Conservation (phyloP, 495 filamentous ascomycete species). For the Xylaria acuta region DNA sequence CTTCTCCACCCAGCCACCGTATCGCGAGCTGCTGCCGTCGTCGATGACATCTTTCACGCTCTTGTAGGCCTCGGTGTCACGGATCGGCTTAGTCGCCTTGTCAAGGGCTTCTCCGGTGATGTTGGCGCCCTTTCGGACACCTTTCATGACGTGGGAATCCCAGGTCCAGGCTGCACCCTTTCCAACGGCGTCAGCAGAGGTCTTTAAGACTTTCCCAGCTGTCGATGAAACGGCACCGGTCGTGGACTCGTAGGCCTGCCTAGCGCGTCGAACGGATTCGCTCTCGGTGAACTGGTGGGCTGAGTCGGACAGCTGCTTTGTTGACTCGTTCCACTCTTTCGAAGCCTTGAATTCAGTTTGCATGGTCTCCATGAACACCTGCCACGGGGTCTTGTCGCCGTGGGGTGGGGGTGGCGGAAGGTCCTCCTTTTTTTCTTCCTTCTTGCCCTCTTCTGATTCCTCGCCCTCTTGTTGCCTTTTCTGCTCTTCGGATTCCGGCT, state of each 20-base stretch:
- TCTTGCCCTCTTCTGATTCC: constrained; percentile 51
- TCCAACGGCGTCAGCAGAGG: constrained; percentile 83
- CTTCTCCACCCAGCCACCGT: constrained; percentile 95
- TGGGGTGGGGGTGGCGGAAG: constrained; percentile 92
- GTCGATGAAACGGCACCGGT: constrained; percentile 75
- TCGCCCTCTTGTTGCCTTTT: constrained; percentile 54
- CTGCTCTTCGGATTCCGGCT: constrained; percentile 52
- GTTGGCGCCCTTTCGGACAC: constrained; percentile 83
- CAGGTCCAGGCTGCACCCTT: constrained; percentile 94
- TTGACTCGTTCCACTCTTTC: constrained; percentile 99
- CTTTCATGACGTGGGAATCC: constrained; percentile 92
- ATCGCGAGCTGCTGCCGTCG: constrained; percentile 93
- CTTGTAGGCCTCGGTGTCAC: constrained; percentile 92
- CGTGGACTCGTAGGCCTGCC: constrained; percentile 82
- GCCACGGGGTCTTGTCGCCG: constrained; percentile 96
- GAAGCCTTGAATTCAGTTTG: constrained; percentile 92
- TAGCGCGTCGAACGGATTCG: constrained; percentile 85
- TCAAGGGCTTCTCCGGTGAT: constrained; percentile 86
- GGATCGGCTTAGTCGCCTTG: constrained; percentile 89
- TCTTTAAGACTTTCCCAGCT: constrained; percentile 79
- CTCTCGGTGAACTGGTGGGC: constrained; percentile 94
- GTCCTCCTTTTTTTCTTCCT: constrained; percentile 65
- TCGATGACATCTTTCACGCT: constrained; percentile 95
- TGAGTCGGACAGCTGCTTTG: constrained; percentile 86
- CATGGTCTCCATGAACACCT: constrained; percentile 96